Percentiles rank a stretch among this genome's conserved stretches.
Evolutionary conservation across 345 rosid genomes (phyloP).

Genomic region (Streptanthus diversifolius): DNA sequence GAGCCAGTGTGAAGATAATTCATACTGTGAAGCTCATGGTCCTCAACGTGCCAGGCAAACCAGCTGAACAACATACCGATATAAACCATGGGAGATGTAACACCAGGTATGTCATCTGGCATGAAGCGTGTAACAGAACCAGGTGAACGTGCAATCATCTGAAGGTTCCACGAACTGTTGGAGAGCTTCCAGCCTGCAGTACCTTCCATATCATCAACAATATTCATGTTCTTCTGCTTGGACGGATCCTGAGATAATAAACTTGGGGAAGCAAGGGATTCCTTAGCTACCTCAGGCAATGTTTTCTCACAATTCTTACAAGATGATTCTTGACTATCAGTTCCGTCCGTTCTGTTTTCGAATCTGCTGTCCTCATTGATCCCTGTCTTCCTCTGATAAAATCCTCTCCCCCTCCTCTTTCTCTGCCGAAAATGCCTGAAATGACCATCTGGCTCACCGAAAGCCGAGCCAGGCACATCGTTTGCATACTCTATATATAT

Average conservation of each 20-base stretch:
- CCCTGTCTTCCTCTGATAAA: slow-evolving; percentile 57
- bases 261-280: slow-evolving; percentile 35
- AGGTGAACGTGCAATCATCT: slow-evolving; percentile 90
- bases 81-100: slow-evolving; percentile 95
- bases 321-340: slow-evolving; percentile 9
- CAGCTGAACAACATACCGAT: slow-evolving; percentile 99
- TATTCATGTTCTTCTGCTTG: slow-evolving; percentile 44
- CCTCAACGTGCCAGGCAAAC: slow-evolving; percentile 99
- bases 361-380: slow-evolving; percentile 9
- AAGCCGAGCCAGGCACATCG: slow-evolving; percentile 97
- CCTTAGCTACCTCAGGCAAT: slow-evolving; percentile 28
- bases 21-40: slow-evolving; percentile 99
- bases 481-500: slow-evolving; percentile 94
- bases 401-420: slow-evolving; percentile 64
- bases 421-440: slow-evolving; percentile 55
- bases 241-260: slow-evolving; percentile 30
- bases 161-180: slow-evolving; percentile 97
- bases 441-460: slow-evolving; percentile 77
- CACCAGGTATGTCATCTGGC: slow-evolving; percentile 99
- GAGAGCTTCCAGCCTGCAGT: slow-evolving; percentile 99
- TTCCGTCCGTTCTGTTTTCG: neutral
- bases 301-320: slow-evolving; percentile 22
- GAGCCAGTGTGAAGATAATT: slow-evolving; percentile 96
- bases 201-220: slow-evolving; percentile 66
- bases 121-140: slow-evolving; percentile 98